Evolutionary conservation across 805 yeast genomes (phyloP).

Genomic region (Wickerhamiella azyma): DNA sequence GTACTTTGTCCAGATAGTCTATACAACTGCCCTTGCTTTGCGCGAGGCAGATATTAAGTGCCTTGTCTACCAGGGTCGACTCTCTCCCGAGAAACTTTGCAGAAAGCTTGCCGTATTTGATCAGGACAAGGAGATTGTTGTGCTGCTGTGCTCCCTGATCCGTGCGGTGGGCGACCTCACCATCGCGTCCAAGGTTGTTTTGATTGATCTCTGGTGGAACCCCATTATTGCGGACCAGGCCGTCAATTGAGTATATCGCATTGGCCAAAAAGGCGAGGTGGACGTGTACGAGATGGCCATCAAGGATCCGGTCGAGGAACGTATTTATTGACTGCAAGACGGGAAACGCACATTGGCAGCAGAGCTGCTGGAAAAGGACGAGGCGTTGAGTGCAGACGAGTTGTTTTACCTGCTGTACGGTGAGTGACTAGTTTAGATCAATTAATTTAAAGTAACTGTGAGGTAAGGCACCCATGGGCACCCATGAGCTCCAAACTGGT

Average conservation of each 20-base stretch:
- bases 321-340: conserved; percentile 26
- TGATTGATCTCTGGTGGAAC: conserved; percentile 39
- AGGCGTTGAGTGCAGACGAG: conserved; percentile 20
- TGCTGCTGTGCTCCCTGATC: conserved; percentile 31
- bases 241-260: conserved; percentile 36
- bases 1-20: conserved; percentile 29
- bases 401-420: conserved; percentile 18
- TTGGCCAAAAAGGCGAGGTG: conserved; percentile 34
- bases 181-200: conserved; percentile 30
- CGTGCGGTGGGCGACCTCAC: conserved; percentile 35
- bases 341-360: conserved; percentile 27
- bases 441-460: too few relatives aligned
- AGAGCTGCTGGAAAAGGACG: conserved; percentile 23
- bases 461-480: too few relatives aligned
- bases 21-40: conserved; percentile 23
- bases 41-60: conserved; percentile 23
- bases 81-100: conserved; percentile 24
- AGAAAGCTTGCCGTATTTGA: conserved; percentile 22
- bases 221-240: conserved; percentile 40
- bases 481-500: too few relatives aligned
- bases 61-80: conserved; percentile 28
- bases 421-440: too few relatives aligned
- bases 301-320: conserved; percentile 30
- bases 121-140: conserved; percentile 15
- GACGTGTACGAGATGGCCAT: conserved; percentile 33